Evolutionary conservation across 1,139 yeast genomes (phyloP).

Genomic region (Yamadazyma taylorii): DNA sequence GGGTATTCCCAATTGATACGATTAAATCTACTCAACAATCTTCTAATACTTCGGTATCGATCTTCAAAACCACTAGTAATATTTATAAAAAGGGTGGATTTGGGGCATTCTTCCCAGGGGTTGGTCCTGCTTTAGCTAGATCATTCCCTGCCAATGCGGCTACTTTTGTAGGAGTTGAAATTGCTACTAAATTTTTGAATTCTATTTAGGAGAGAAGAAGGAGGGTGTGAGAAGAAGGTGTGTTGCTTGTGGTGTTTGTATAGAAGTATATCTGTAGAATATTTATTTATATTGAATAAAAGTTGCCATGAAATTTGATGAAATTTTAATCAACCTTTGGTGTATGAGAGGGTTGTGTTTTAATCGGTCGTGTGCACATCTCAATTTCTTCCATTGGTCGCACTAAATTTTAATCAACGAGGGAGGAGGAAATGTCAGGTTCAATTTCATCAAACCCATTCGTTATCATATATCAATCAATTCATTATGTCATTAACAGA

Average conservation of each 20-base stretch:
- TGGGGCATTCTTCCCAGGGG: slow-evolving; percentile 94
- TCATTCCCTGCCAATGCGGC: slow-evolving; percentile 99
- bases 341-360: neutral
- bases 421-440: slow-evolving; percentile 2
- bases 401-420: slow-evolving; percentile 2
- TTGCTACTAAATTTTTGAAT: slow-evolving; percentile 71
- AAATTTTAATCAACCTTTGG: too few relatives aligned
- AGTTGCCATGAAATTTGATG: too few relatives aligned
- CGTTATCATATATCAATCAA: neutral
- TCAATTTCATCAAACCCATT: too few relatives aligned
- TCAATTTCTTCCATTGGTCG: neutral
- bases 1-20: slow-evolving; percentile 95
- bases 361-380: neutral
- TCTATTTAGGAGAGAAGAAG: too few relatives aligned
- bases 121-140: slow-evolving; percentile 92
- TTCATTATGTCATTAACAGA: slow-evolving; percentile 44
- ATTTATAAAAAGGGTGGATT: slow-evolving; percentile 73
- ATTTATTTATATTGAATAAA: slow-evolving; percentile 1
- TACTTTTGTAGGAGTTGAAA: slow-evolving; percentile 91
- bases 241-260: neutral
- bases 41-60: slow-evolving; percentile 56
- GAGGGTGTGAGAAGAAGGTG: too few relatives aligned
- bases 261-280: slow-evolving; percentile 1
- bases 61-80: slow-evolving; percentile 64
- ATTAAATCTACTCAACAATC: slow-evolving; percentile 85